These are phyloP conservation scores for Aureobasidium sp. DNA, from an alignment of 2,329 filamentous ascomycete species.

Conservation along the genomic window DNA sequence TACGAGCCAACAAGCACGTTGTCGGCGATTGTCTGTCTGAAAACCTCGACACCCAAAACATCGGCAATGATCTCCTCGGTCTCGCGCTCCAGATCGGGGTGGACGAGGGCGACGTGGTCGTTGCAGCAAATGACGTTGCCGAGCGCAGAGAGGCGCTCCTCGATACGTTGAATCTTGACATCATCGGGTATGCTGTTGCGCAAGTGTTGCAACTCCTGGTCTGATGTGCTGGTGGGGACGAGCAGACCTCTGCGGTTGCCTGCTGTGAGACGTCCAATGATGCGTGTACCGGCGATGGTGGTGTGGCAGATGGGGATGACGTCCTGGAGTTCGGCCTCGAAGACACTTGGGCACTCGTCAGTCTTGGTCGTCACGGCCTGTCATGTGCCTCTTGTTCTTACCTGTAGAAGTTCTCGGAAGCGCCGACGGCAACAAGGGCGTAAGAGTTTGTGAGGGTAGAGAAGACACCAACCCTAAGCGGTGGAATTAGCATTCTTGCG, in stretches of 20 bases:
- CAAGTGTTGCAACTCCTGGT: slow-evolving; percentile 96
- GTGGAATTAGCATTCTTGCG: not conserved
- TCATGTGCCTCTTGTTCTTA: slow-evolving; percentile 29
- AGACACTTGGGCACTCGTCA: slow-evolving; percentile 47
- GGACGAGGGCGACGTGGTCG: slow-evolving; percentile 92
- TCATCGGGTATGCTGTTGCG: slow-evolving; percentile 87
- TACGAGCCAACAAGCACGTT: slow-evolving; percentile 95
- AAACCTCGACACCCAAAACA: slow-evolving; percentile 81
- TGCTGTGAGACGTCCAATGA: slow-evolving; percentile 90
- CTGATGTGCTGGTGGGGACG: slow-evolving; percentile 90
- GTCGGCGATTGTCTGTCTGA: slow-evolving; percentile 90
- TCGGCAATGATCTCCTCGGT: slow-evolving; percentile 98
- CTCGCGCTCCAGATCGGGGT: slow-evolving; percentile 94
- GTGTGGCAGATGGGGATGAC: slow-evolving; percentile 94
- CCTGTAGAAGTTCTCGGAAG: slow-evolving; percentile 98
- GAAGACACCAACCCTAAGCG: slow-evolving; percentile 86
- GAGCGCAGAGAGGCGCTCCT: slow-evolving; percentile 89
- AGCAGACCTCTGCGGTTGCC: slow-evolving; percentile 96
- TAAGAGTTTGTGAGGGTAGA: slow-evolving; percentile 95
- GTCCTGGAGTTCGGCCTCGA: slow-evolving; percentile 96
- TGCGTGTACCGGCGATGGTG: slow-evolving; percentile 92
- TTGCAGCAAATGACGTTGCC: slow-evolving; percentile 96
- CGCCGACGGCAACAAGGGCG: slow-evolving; percentile 86
- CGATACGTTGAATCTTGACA: slow-evolving; percentile 94
- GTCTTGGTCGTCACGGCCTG: not conserved